phyloP scores from a whole-genome alignment of 257 asterid species.

The Rubia yunnanensis region DNA sequence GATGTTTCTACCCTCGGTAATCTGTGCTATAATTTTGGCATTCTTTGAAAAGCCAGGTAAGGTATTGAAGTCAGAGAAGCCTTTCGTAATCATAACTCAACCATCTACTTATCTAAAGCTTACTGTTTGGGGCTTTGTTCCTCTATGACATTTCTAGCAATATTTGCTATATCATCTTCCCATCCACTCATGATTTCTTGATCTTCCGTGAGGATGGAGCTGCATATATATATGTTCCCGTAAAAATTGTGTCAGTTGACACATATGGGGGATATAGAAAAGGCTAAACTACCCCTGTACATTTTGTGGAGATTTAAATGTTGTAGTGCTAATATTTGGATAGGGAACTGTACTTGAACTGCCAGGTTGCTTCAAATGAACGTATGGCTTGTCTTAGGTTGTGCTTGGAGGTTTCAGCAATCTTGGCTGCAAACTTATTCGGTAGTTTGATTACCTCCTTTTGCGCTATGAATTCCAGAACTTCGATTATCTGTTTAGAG shows the following conservation, averaged over 20 bases:
- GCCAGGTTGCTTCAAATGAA: slow-evolving; percentile 85
- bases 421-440: slow-evolving; percentile 38
- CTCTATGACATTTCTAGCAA: slow-evolving; percentile 56
- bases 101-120: slow-evolving; percentile 18
- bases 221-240: slow-evolving; percentile 27
- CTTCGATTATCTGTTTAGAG: slow-evolving; percentile 46
- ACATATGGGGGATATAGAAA: neutral
- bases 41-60: neutral
- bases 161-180: slow-evolving; percentile 70
- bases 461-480: slow-evolving; percentile 57
- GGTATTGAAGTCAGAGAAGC: neutral
- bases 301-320: slow-evolving; percentile 3
- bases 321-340: neutral
- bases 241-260: slow-evolving; percentile 3
- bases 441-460: slow-evolving; percentile 53
- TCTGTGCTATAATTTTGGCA: neutral
- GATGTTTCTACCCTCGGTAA: slow-evolving; percentile 3
- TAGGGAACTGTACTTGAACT: slow-evolving; percentile 35
- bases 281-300: neutral
- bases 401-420: slow-evolving; percentile 60
- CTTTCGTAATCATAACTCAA: neutral
- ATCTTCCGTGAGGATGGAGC: slow-evolving; percentile 42
- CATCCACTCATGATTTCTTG: slow-evolving; percentile 69
- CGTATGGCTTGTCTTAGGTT: slow-evolving; percentile 85
- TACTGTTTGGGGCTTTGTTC: slow-evolving; percentile 88